Percentiles rank a stretch among this genome's conserved stretches.
Conservation (phyloP, 257 asterid species). For the Capsicum baccatum region DNA sequence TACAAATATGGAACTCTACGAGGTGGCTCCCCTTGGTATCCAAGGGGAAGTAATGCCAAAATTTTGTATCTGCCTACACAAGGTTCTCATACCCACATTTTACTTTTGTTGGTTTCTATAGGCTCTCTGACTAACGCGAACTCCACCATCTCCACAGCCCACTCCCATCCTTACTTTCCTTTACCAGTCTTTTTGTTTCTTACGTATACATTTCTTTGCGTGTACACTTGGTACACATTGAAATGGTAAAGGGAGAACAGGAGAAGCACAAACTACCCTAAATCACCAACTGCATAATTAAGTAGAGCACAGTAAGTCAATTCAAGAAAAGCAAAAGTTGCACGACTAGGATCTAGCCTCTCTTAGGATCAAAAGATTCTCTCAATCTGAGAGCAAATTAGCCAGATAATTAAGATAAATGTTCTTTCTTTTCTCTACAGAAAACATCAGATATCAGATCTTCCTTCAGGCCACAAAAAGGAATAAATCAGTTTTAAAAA, state of each 20-base stretch:
- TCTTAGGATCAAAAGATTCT: neutral
- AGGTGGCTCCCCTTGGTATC: neutral
- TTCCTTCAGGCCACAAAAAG: neutral
- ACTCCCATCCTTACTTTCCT: neutral
- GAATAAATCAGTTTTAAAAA: neutral
- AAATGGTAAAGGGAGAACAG: neutral
- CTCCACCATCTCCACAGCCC: neutral
- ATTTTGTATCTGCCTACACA: neutral
- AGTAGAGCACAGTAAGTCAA: neutral
- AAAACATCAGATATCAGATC: constrained; percentile 1
- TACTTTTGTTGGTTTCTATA: neutral
- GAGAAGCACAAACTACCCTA: neutral
- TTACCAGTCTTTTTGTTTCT: neutral
- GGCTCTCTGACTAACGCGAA: neutral
- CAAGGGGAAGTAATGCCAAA: neutral
- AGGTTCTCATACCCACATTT: neutral
- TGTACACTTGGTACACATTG: neutral
- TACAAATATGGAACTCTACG: neutral
- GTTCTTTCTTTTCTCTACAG: neutral
- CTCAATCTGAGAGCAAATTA: constrained; percentile 7
- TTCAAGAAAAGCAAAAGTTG: neutral
- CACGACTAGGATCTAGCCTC: constrained; percentile 1
- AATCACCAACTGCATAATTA: constrained; percentile 10
- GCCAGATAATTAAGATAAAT: neutral
- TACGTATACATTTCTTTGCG: neutral